Base-by-base conservation (phyloP, 1,284 basidiomycete species). In the Trichosporon ovoides region DNA sequence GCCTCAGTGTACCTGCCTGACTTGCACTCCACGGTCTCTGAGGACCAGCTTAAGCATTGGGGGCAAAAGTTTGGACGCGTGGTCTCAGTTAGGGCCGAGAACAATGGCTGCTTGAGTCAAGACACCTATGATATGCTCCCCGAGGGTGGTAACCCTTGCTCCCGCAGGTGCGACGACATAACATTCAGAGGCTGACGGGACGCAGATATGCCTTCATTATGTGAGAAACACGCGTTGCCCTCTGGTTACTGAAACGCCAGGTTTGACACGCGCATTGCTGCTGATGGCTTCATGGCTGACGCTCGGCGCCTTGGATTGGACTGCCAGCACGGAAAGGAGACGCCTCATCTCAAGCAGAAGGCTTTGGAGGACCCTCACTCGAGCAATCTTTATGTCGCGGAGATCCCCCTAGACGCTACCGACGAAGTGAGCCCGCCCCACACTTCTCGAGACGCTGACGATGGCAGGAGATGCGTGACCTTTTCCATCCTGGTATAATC, bases 331-430 rank as follows among this genome's bases (percentile, higher is more conserved):
- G 71, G 62, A 58, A 70, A 73, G 67, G 73, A 75, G 52, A 70
- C 73, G 38, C 68, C 65, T 20, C 67, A 71, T 49, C 68, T 68
- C 38, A 65, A 71, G 40, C 68, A 67, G 51, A 68, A 70, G 56
- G 66, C 67, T 3, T 64, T 66, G 18, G 72, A 72, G 56, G 71
- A 75, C 61, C 66, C 66, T 0, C 56, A 64, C 53, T 73, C 72
- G 7, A 67, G 63, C 49, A 75, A 73, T 52, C 61, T 73, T 36
- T 75, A 75, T 52, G 67, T 75, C 6, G 62, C 68, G 3, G 72
- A 72, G 38, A 65, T 75, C 3, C 68, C 69, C 9, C 57, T 66
- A 20, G 59, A 40, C 46, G 52, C 55, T 33, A 65, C 64, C 1
- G 63, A 64, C 51, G 64, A 66, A 16, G 72, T 74, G 38, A 62